Base-by-base conservation (phyloP, 2,329 filamentous ascomycete species). In the Botrytis porri region DNA sequence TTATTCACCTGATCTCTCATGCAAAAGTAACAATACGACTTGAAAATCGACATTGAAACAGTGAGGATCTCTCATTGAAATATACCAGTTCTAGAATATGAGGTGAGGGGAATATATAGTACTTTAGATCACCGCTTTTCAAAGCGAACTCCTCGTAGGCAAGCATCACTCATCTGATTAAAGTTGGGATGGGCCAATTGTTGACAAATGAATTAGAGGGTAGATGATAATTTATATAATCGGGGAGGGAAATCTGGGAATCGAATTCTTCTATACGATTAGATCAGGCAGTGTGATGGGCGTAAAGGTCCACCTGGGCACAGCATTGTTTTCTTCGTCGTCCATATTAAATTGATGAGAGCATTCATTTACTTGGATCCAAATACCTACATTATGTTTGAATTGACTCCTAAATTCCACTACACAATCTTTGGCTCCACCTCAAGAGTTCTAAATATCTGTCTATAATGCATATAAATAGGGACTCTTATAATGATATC, bases 231-330 rank as follows among this genome's bases (percentile, higher is more conserved):
- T 59, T 35, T 35, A 35, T 35, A 22, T 22, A 4, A 4, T 59
- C 3, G n/a, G n/a, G 18, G 16, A 4, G 3, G 7, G 1, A 22
- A 5, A 22, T 9, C 2, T 20, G 18, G 2, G 3, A 35, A 1
- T 29, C 5, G 3, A 5, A 0, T 1, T 35, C 16, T 35, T 10
- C n/a, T 32, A 18, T 59, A 20, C 8, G 7, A 59, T 16, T 20
- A 5, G 3, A 32, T 9, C 0, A 20, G 4, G 29, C 16, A 10
- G 8, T 35, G 7, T 35, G 8, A 2, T 22, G 18, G 9, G 29
- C 3, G 6, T 20, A 32, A 3, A 4, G 4, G 29, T 32, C 3
- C 3, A 59, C n/a, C n/a, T n/a, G n/a, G n/a, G n/a, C n/a, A 8
- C 20, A 59, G 16, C 18, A 59, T 35, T 4, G n/a, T 22, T 59